Percentiles rank a stretch among this genome's conserved stretches.
These are phyloP conservation scores for Dryas alaskensis DNA, from an alignment of 306 rosid species.

Conservation along the genomic window DNA sequence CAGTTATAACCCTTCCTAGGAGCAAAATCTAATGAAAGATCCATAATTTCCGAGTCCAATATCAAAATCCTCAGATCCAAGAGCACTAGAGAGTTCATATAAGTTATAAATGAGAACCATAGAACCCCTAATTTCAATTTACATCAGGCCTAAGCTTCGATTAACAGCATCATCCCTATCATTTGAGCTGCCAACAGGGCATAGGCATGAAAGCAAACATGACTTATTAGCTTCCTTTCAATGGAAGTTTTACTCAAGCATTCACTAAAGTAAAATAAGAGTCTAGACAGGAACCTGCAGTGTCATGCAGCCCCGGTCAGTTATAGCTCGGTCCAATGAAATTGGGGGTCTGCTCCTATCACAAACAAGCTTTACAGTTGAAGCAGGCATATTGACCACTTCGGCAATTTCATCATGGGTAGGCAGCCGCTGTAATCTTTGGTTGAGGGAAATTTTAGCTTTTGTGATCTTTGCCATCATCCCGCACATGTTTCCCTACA, in stretches of 20 bases:
- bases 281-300: conserved; percentile 45
- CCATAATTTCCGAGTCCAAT: not conserved
- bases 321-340: conserved; percentile 51
- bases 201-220: not conserved
- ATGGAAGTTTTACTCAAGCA: not conserved
- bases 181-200: not conserved
- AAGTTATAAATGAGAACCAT: not conserved
- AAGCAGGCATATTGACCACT: conserved; percentile 36
- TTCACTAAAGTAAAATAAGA: not conserved
- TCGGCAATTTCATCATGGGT: conserved; percentile 56
- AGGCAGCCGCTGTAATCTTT: conserved; percentile 46
- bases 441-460: conserved; percentile 48
- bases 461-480: conserved; percentile 60
- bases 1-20: not conserved
- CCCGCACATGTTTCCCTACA: conserved; percentile 55
- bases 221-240: not conserved
- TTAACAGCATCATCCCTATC: not conserved
- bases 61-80: not conserved
- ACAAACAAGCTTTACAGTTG: conserved; percentile 50
- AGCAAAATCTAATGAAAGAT: not conserved
- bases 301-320: conserved; percentile 48
- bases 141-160: not conserved
- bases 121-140: not conserved
- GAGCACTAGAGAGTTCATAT: not conserved
- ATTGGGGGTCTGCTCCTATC: conserved; percentile 51